Conservation (phyloP, 1,139 yeast genomes). For the Chernovozyma aurita region DNA sequence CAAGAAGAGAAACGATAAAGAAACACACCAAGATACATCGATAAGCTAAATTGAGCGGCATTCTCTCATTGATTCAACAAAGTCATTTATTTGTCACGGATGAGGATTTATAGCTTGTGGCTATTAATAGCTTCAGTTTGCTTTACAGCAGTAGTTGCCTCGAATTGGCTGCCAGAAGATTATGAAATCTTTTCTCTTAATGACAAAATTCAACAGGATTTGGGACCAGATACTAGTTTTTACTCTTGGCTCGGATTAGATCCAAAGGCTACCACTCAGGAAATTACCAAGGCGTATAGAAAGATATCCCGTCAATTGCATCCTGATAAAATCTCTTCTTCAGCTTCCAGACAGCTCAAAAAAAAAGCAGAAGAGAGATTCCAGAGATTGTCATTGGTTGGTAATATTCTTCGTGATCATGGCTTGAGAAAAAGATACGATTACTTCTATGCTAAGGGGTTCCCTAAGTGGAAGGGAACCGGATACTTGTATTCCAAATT, state of each 20-base stretch:
- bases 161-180: slow-evolving; percentile 52
- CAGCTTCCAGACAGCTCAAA: slow-evolving; percentile 35
- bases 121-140: slow-evolving; percentile 9
- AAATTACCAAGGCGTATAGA: slow-evolving; percentile 73
- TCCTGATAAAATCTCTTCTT: slow-evolving; percentile 68
- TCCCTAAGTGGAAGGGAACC: slow-evolving; percentile 71
- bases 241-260: slow-evolving; percentile 61
- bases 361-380: slow-evolving; percentile 54
- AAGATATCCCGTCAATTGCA: slow-evolving; percentile 68
- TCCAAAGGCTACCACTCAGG: slow-evolving; percentile 52
- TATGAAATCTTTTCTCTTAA: slow-evolving; percentile 77
- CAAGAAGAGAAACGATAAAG: too few species aligned
- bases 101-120: neutral
- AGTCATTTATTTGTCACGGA: too few species aligned
- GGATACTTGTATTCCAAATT: slow-evolving; percentile 51
- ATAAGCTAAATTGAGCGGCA: too few species aligned
- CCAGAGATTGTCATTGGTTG: slow-evolving; percentile 70
- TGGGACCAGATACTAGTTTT: slow-evolving; percentile 62
- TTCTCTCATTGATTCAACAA: too few species aligned
- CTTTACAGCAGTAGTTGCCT: slow-evolving; percentile 19
- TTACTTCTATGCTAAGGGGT: slow-evolving; percentile 77
- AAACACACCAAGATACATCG: too few species aligned
- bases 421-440: slow-evolving; percentile 74
- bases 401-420: slow-evolving; percentile 63
- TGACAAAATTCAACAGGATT: slow-evolving; percentile 57